Evolutionary conservation across 2,329 filamentous ascomycete species (phyloP).

Genomic region (Leptodontidium sp.): DNA sequence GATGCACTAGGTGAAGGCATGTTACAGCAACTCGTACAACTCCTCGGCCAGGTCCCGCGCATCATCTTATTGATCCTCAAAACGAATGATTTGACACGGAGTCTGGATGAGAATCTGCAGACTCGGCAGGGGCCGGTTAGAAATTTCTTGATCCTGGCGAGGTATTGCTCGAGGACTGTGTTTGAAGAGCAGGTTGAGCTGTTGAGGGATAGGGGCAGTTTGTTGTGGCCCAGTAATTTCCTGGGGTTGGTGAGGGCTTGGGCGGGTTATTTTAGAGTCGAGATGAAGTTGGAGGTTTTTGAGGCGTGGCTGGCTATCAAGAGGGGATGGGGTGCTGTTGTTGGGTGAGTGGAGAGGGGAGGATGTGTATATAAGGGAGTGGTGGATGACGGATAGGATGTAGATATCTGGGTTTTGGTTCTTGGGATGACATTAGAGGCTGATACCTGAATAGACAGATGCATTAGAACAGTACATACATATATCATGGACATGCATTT

Average conservation of each 20-base stretch:
- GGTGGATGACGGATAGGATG: not conserved
- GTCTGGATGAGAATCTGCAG: conserved; percentile 88
- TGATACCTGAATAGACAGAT: conserved; percentile 5
- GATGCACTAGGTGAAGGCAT: conserved; percentile 86
- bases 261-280: conserved; percentile 65
- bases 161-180: conserved; percentile 73
- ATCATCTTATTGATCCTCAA: conserved; percentile 96
- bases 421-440: not conserved
- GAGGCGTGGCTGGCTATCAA: conserved; percentile 67
- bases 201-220: conserved; percentile 59
- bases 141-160: conserved; percentile 72
- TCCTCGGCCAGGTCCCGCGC: conserved; percentile 87
- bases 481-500: not conserved
- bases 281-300: conserved; percentile 69
- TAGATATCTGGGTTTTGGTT: not conserved
- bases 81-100: conserved; percentile 95
- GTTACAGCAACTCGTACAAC: conserved; percentile 84
- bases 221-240: conserved; percentile 66
- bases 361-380: conserved; percentile 7
- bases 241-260: conserved; percentile 63
- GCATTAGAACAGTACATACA: conserved; percentile 1
- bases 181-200: conserved; percentile 70
- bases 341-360: conserved; percentile 11
- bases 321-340: conserved; percentile 46
- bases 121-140: conserved; percentile 73